Base-by-base conservation (phyloP, 1,284 basidiomycete species). In the Peniophora sp. region DNA sequence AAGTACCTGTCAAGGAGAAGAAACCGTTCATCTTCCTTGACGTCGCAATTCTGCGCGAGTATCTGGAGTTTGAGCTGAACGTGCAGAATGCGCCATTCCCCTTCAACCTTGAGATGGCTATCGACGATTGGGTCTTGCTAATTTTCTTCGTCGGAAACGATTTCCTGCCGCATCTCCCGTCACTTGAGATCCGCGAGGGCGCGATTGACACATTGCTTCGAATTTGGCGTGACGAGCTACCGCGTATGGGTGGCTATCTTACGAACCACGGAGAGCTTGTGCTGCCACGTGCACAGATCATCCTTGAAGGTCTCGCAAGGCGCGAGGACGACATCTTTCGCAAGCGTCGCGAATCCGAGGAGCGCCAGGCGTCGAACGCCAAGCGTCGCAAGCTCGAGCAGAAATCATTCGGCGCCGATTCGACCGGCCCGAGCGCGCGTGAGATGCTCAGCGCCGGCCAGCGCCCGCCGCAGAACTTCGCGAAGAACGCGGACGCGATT, bases 141-240 rank as follows among this genome's bases (percentile, higher is more conserved):
- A 98, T 98, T 63, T 98, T 99, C 81, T 98, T 99, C 68, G 96
- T 99, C 63, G 97, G 97, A 60, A 99, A 99, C 75, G 97, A 99
- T 73, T 99, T 99, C 76, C 76, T 99, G 63, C 97, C 97, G 15
- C 97, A 99, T 72, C 75, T 99, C 54, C 97, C 97, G 20, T 92
- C 88, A 53, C 82, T 99, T 73, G 97, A 99, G 76, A 99, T 99
- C 65, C 83, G 97, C 61, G 97, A 99, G 73, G 97, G 96, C 52
- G 97, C 96, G 24, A 97, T 99, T 73, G 97, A 99, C 74, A 94
- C 88, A 49, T 74, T 99, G 54, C 73, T 99, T 62, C 87, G 81
- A 67, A 97, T 99, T 52, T 99, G 97, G 97, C 93, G 92, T 70
- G 76, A 78, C 66, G 92, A 95, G 65, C 73, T 99, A 39, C 85